These are phyloP conservation scores for Leishmania major DNA, from an alignment of 208 protist species.

Conservation along the genomic window DNA sequence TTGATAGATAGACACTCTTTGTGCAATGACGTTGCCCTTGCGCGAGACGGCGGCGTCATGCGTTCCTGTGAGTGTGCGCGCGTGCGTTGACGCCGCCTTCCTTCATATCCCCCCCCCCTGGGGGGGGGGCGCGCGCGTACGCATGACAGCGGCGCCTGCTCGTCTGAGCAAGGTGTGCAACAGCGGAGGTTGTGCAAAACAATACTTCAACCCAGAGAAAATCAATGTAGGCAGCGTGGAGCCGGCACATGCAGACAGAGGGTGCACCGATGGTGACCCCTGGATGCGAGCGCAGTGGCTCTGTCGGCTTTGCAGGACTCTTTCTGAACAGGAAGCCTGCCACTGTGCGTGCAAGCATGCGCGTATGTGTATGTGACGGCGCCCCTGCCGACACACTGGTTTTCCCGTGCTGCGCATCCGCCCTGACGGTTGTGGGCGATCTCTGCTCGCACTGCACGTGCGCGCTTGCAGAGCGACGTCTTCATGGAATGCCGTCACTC, in stretches of 20 bases:
- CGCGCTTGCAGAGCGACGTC: neutral
- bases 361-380: neutral
- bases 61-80: neutral
- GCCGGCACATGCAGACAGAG: neutral
- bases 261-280: neutral
- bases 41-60: neutral
- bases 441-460: neutral
- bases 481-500: neutral
- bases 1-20: neutral
- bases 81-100: neutral
- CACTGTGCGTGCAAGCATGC: neutral
- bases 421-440: neutral
- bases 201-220: neutral
- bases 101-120: neutral
- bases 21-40: neutral
- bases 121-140: neutral
- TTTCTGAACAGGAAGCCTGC: neutral
- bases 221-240: too few relatives aligned
- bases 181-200: neutral
- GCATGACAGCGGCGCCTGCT: neutral
- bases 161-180: neutral
- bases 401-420: neutral
- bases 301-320: neutral
- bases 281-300: neutral
- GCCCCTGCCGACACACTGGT: neutral